Evolutionary conservation across 345 rosid genomes (phyloP).

Genomic region (Ailanthus altissimus): DNA sequence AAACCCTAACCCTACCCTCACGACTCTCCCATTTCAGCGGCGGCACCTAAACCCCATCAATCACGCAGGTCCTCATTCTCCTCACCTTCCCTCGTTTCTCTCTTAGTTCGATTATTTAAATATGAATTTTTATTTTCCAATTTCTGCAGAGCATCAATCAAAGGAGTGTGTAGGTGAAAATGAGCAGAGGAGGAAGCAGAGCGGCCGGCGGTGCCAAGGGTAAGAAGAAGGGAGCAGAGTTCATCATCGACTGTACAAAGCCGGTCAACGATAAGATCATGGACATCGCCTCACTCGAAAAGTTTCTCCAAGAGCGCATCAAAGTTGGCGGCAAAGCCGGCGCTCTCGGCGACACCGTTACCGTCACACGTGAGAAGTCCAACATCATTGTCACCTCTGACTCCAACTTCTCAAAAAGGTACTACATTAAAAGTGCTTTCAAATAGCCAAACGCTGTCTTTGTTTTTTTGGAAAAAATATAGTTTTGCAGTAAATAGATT

Average conservation of each 20-base stretch:
- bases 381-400: slow-evolving; percentile 70
- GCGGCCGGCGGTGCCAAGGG: slow-evolving; percentile 35
- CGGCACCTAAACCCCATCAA: slow-evolving; percentile 20
- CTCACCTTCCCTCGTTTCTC: neutral
- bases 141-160: slow-evolving; percentile 8
- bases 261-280: slow-evolving; percentile 77
- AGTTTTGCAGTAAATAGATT: neutral
- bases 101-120: neutral
- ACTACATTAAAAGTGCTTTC: neutral
- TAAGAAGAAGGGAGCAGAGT: slow-evolving; percentile 65
- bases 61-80: neutral
- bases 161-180: slow-evolving; percentile 1
- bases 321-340: slow-evolving; percentile 89
- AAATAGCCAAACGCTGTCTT: neutral
- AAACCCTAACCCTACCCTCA: slow-evolving; percentile 19
- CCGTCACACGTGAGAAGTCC: slow-evolving; percentile 50
- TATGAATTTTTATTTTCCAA: no score
- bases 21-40: slow-evolving; percentile 5
- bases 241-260: slow-evolving; percentile 69
- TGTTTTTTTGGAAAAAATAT: neutral
- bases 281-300: slow-evolving; percentile 78
- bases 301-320: slow-evolving; percentile 81
- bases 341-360: slow-evolving; percentile 64
- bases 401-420: slow-evolving; percentile 79
- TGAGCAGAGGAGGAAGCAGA: slow-evolving; percentile 35